Evolutionary conservation across 208 protist genomes (phyloP), one percentile per base, ranked within the genome.

Genomic region (Wallacemonas sp.): DNA sequence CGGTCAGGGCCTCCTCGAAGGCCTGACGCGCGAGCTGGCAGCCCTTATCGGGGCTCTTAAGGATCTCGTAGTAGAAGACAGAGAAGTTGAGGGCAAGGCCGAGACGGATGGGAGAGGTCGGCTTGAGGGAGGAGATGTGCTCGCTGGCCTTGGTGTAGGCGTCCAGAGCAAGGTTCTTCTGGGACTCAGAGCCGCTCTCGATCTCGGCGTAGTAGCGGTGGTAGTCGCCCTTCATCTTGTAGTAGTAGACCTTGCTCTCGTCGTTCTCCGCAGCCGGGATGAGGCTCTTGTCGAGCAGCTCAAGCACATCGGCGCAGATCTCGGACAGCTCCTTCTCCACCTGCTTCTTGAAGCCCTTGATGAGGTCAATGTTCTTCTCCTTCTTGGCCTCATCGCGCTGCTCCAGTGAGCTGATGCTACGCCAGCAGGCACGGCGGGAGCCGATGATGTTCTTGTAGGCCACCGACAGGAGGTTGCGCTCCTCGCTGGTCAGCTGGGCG

Each of bases 371-470:
- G 65, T 98, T 95, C 67, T 86, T 87, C 50, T 91, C 88, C 63
- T 98, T 91, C 71, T 86, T 81, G 46, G 74, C 79, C 79, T 95
- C 93, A 73, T 98, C 94, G 77, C 99, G 98, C 71, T 98, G 86
- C 78, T 99, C 97, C 59, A 99, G 98, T 1, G 92, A 92, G 44
- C 89, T 98, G 67, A 99, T 94, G 72, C 99, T 99, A 75, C 99
- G 90, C 97, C 98, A 99, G 63, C 98, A 98, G 16, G 99, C 97
- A 74, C 99, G 98, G 59, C 98, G 93, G 22, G 98, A 86, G 65
- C 98, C 99, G 86, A 99, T 98, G 52, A 99, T 97, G 82, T 99
- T 99, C 89, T 99, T 99, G 94, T 99, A 99, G 22, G 99, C 99
- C 26, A 99, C 98, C n/a, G 99, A 99, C 38, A 99, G 94, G 3